Conservation (phyloP, 176 grass and related monocot genomes). For the Poa annua region DNA sequence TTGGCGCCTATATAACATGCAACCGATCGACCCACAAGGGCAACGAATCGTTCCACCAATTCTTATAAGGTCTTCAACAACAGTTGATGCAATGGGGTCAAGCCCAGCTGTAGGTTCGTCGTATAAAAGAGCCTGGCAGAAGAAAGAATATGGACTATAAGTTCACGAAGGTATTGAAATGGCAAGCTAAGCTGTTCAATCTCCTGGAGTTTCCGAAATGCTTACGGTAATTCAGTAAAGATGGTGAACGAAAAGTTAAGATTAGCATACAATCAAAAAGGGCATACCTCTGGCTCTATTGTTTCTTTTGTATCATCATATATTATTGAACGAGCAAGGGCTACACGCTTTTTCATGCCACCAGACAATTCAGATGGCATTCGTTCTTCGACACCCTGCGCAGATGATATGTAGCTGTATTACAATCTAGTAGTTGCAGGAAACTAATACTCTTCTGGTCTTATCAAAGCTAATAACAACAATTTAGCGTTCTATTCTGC, state of each 20-base stretch:
- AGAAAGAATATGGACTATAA: conserved; percentile 26
- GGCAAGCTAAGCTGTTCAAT: neutral
- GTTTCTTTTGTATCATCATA: conserved; percentile 84
- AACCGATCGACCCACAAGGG: too few species aligned
- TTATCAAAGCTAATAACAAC: neutral
- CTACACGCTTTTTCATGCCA: conserved; percentile 99
- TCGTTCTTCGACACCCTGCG: conserved; percentile 83
- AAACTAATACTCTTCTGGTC: neutral
- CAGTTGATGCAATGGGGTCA: conserved; percentile 96
- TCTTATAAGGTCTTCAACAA: conserved; percentile 97
- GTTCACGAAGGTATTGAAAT: neutral
- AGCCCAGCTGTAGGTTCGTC: conserved; percentile 97
- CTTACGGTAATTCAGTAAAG: conserved; percentile 12
- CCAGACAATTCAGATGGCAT: conserved; percentile 95
- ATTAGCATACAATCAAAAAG: conserved; percentile 28
- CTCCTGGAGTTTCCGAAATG: neutral
- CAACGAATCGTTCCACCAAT: too few species aligned
- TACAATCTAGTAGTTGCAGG: conserved; percentile 34
- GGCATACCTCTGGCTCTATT: conserved; percentile 86
- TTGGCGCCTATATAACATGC: too few species aligned
- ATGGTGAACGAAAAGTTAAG: conserved; percentile 18
- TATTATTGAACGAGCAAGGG: conserved; percentile 96
- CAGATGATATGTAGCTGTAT: conserved; percentile 17
- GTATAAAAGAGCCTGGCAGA: conserved; percentile 78
- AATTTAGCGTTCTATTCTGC: neutral